Conservation (phyloP, 352 stramenopile genomes). For the Achlya hypogyna region DNA sequence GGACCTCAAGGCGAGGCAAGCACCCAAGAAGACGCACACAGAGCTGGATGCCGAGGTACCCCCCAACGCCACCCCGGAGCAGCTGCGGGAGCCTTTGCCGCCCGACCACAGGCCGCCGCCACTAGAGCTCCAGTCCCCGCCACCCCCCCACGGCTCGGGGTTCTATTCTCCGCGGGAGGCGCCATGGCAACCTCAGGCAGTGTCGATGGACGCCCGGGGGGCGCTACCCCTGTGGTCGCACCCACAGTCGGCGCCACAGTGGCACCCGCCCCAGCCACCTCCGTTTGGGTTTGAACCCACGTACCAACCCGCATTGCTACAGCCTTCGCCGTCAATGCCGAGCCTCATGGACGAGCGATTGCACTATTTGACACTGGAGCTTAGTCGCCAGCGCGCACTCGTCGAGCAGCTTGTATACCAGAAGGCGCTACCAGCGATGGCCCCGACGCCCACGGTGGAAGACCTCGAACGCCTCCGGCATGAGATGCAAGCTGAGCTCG, state of each 20-base stretch:
- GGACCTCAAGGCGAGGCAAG: not conserved
- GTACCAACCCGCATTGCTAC: not conserved
- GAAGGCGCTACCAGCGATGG: not conserved
- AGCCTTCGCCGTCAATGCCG: not conserved
- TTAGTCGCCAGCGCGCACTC: slow-evolving; percentile 2
- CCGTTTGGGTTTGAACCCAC: not conserved
- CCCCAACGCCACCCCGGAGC: too few relatives aligned
- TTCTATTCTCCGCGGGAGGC: too few relatives aligned
- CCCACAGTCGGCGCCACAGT: not conserved
- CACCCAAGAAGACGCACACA: not conserved
- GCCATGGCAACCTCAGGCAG: too few relatives aligned
- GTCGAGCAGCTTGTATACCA: slow-evolving; percentile 17
- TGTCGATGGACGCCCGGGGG: too few relatives aligned
- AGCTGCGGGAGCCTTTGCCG: too few relatives aligned
- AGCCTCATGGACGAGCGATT: slow-evolving; percentile 10
- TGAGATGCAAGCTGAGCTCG: slow-evolving; percentile 18
- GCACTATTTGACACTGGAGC: slow-evolving; percentile 9
- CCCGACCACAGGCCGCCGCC: too few relatives aligned
- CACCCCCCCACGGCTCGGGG: too few relatives aligned
- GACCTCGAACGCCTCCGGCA: slow-evolving; percentile 11
- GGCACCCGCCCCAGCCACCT: not conserved
- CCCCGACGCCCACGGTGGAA: not conserved
- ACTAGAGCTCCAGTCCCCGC: too few relatives aligned
- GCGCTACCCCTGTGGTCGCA: not conserved
- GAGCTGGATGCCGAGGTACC: too few relatives aligned